A percentile compares a stretch with the other conserved stretches of the same genome.
Conservation (phyloP, 345 rosid species). For the Turritis glabra region DNA sequence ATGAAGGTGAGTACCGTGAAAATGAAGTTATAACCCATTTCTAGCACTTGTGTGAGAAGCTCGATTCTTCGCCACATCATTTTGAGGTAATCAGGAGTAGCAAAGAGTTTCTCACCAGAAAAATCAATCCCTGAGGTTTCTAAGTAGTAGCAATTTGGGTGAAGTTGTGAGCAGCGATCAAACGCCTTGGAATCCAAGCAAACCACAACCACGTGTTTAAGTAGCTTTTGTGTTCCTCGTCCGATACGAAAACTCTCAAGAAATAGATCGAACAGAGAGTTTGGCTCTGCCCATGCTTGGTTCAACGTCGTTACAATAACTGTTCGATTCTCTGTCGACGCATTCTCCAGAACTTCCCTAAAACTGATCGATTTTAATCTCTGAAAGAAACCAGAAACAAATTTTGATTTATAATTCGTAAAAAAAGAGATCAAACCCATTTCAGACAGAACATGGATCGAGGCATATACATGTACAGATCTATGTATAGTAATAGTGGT, state of each 20-base stretch:
- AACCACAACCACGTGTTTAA: constrained; percentile 55
- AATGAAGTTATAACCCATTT: constrained; percentile 60
- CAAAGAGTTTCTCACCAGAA: constrained; percentile 52
- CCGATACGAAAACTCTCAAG: constrained; percentile 56
- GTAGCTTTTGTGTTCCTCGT: constrained; percentile 44
- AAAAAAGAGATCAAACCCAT: not conserved
- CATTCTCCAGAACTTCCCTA: constrained; percentile 34
- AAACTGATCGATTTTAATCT: constrained; percentile 26
- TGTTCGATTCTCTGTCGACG: constrained; percentile 45
- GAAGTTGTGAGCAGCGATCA: constrained; percentile 46
- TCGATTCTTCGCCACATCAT: constrained; percentile 80
- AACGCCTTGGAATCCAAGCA: constrained; percentile 57
- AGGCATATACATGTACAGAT: not conserved
- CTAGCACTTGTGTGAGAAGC: constrained; percentile 47
- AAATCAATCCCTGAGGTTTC: constrained; percentile 41
- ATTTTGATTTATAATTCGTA: not conserved
- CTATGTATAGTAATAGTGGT: not conserved
- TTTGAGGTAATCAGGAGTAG: constrained; percentile 51
- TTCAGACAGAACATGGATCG: not conserved
- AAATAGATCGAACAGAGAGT: constrained; percentile 59
- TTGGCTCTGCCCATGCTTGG: constrained; percentile 65
- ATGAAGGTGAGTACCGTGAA: constrained; percentile 55
- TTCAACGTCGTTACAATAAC: constrained; percentile 66
- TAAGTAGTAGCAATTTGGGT: constrained; percentile 51
- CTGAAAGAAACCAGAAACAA: constrained; percentile 22